Evolutionary conservation across 768 basidiomycete species (phyloP).

Genomic region (Termitomyces sp.): DNA sequence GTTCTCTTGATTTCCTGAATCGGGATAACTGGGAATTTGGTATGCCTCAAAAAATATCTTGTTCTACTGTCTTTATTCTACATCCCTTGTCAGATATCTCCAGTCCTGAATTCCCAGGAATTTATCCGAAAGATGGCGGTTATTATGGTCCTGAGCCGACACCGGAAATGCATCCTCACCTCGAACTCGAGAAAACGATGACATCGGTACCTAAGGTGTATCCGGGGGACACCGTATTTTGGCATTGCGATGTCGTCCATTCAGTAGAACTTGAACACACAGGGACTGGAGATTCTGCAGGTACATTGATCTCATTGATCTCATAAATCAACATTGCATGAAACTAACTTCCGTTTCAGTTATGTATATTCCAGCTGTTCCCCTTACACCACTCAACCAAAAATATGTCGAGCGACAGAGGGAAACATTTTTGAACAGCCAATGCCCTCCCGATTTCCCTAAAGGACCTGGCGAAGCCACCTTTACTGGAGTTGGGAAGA

Average conservation of each 20-base stretch:
- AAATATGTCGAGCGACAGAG: slow-evolving; percentile 62
- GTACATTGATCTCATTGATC: slow-evolving; percentile 24
- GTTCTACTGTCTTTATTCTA: neutral
- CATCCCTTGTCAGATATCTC: slow-evolving; percentile 35
- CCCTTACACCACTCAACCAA: slow-evolving; percentile 58
- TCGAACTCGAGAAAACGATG: slow-evolving; percentile 63
- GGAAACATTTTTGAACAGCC: slow-evolving; percentile 54
- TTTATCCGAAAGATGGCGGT: slow-evolving; percentile 35
- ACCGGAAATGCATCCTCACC: slow-evolving; percentile 60
- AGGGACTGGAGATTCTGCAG: slow-evolving; percentile 54
- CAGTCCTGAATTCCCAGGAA: slow-evolving; percentile 51
- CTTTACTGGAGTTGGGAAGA: slow-evolving; percentile 33
- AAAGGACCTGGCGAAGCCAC: slow-evolving; percentile 35
- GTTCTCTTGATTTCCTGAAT: slow-evolving; percentile 41
- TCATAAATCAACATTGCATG: neutral
- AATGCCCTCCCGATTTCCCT: slow-evolving; percentile 73
- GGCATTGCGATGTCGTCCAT: slow-evolving; percentile 63
- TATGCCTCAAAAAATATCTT: slow-evolving; percentile 13
- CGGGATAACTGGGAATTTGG: slow-evolving; percentile 56
- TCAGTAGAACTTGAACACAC: slow-evolving; percentile 50
- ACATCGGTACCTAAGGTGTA: slow-evolving; percentile 65
- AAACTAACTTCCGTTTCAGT: slow-evolving; percentile 33
- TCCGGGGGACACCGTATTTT: slow-evolving; percentile 78
- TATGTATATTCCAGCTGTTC: slow-evolving; percentile 78
- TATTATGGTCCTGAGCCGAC: slow-evolving; percentile 47